Evolutionary conservation across 2,329 filamentous ascomycete genomes (phyloP).

Genomic region (Fusarium newnesense): DNA sequence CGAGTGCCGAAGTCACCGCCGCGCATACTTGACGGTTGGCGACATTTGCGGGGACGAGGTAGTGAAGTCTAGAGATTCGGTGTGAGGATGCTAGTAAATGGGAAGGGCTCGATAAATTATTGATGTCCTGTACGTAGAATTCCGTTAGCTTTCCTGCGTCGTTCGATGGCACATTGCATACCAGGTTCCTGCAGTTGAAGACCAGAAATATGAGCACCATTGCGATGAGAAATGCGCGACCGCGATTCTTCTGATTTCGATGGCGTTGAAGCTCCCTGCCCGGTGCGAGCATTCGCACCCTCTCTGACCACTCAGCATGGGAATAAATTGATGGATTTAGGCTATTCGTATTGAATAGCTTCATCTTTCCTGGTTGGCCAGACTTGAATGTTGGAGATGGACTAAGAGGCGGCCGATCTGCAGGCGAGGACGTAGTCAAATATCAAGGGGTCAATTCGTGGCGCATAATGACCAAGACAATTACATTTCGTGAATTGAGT

Average conservation of each 20-base stretch:
- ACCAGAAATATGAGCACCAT: constrained; percentile 2
- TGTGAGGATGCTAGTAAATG: not conserved
- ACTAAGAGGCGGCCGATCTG: not conserved
- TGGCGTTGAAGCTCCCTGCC: not conserved
- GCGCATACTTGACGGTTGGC: constrained; percentile 31
- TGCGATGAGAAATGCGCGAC: constrained; percentile 1
- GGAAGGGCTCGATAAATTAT: not conserved
- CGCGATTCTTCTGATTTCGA: not conserved
- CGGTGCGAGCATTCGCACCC: constrained; percentile 4
- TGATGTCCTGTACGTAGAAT: not conserved
- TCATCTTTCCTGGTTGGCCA: not conserved
- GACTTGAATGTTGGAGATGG: not conserved
- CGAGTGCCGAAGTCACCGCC: constrained; percentile 30
- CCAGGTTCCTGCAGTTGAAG: constrained; percentile 13
- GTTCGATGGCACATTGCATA: too few relatives aligned
- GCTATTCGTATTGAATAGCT: not conserved
- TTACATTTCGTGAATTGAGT: not conserved
- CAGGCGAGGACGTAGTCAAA: not conserved
- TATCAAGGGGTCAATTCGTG: not conserved
- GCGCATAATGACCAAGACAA: not conserved
- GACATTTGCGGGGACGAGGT: constrained; percentile 33
- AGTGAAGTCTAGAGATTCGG: constrained; percentile 28
- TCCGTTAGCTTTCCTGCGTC: not conserved
- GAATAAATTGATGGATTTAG: not conserved
- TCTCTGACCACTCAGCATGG: not conserved